These are phyloP conservation scores for Cystofilobasidium macerans DNA, from an alignment of 768 basidiomycete species.

Conservation along the genomic window DNA sequence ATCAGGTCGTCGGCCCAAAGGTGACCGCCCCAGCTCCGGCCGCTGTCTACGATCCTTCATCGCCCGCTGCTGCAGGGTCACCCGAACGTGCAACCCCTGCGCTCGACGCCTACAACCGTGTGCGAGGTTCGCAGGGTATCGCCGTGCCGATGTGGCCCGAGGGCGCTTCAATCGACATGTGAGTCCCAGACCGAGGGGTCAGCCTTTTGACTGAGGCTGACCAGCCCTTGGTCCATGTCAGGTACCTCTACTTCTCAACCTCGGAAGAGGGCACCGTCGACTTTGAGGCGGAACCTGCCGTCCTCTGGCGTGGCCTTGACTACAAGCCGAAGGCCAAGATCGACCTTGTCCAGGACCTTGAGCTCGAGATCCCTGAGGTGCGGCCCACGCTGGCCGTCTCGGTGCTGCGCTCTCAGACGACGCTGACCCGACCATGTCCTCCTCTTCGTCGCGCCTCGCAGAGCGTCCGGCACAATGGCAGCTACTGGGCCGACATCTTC, in stretches of 20 bases:
- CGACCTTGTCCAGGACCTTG: slow-evolving; percentile 47
- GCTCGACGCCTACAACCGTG: too few relatives aligned
- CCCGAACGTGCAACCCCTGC: too few relatives aligned
- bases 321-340: slow-evolving; percentile 65
- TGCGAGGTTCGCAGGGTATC: background rate
- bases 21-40: background rate
- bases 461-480: slow-evolving; percentile 47
- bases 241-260: slow-evolving; percentile 65
- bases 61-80: background rate
- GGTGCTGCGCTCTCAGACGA: background rate
- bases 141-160: background rate
- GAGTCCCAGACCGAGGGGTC: too few relatives aligned
- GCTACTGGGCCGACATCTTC: slow-evolving; percentile 74
- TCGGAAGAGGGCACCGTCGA: slow-evolving; percentile 51
- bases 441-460: background rate
- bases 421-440: background rate
- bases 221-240: slow-evolving; percentile 28
- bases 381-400: slow-evolving; percentile 23
- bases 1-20: background rate
- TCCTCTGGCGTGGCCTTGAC: slow-evolving; percentile 66
- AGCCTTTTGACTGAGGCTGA: too few relatives aligned
- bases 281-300: slow-evolving; percentile 48
- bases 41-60: background rate
- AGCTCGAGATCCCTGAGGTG: slow-evolving; percentile 61
- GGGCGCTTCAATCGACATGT: slow-evolving; percentile 3